Base-by-base conservation (phyloP, 345 rosid genomes). In the Crucihimalaya himalaica region DNA sequence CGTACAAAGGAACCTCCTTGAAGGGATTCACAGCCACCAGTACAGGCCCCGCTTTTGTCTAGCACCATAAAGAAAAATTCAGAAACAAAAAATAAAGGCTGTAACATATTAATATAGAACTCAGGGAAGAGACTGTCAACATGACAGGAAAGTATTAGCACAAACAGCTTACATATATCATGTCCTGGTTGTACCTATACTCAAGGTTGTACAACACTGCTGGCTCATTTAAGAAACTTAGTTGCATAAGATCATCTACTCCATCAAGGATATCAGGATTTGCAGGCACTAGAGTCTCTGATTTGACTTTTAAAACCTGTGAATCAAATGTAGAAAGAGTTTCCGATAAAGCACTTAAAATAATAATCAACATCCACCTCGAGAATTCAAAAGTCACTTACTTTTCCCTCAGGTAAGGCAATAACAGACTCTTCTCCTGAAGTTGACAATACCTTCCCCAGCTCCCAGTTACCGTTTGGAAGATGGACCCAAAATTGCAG, bases 211-310 rank as follows among this genome's bases (percentile, higher is more conserved):
- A 82, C 86, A 94, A 85, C 74, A 91, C 89, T 1, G 97, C 85
- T 37, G 97, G 98, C 75, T 94, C 98, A 57, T 91, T 94, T 80
- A 94, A 81, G 87, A 86, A 94, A 89, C 93, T 88, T 78, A 94
- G 92, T 70, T 88, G 94, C 73, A 85, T 81, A 71, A 94, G 96
- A 83, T 94, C 96, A 58, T 87, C 91, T 59, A 84, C 95, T 42
- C 93, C 96, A 78, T 86, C 90, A 43, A 94, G 86, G 56, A 94
- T 83, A 78, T 88, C 90, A 4, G 98, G 96, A 82, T 91, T 94
- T 70, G 98, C 92, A 64, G 98, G 93, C 55, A 89, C 84, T 71
- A 94, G 85, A 23, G 84, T 84, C 39, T 74, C 83, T 40, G 85
- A 79, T 12, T 81, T 70, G 61, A 91, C 96, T 80, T 85, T 82